A percentile compares a stretch with the other conserved stretches of the same genome.
These are phyloP conservation scores for Aspergillus caelatus DNA, from an alignment of 2,329 filamentous ascomycete genomes.

Conservation along the genomic window DNA sequence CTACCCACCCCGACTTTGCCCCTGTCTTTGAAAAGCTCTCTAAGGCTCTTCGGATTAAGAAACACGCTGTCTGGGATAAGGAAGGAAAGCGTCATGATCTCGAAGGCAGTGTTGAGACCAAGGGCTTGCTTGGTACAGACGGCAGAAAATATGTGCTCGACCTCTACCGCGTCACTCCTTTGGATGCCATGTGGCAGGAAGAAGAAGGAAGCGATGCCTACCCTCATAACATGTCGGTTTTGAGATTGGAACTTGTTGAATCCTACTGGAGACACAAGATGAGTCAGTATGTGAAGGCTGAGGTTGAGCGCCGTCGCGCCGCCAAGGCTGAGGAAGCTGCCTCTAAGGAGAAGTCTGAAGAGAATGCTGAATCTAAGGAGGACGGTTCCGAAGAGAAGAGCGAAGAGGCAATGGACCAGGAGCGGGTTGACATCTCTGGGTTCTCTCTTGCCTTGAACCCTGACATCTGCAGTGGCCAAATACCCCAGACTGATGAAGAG, in stretches of 20 bases:
- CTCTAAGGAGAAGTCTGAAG: constrained; percentile 40
- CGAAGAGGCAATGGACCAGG: constrained; percentile 52
- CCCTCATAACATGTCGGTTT: constrained; percentile 93
- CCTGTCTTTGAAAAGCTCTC: constrained; percentile 87
- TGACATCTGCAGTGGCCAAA: constrained; percentile 91
- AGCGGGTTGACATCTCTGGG: constrained; percentile 80
- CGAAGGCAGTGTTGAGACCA: constrained; percentile 95
- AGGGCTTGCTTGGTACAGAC: constrained; percentile 94
- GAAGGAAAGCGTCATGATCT: constrained; percentile 86
- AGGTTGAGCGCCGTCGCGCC: constrained; percentile 67
- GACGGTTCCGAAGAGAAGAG: constrained; percentile 44
- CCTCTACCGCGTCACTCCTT: constrained; percentile 87
- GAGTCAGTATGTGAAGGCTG: constrained; percentile 81
- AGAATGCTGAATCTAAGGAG: constrained; percentile 43
- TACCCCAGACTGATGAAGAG: constrained; percentile 86
- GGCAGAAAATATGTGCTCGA: constrained; percentile 97
- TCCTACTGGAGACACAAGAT: constrained; percentile 82
- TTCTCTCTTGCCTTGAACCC: constrained; percentile 92
- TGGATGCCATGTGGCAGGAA: constrained; percentile 90
- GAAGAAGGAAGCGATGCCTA: constrained; percentile 68
- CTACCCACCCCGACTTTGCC: constrained; percentile 83
- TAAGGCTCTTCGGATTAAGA: constrained; percentile 86
- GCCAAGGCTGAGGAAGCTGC: constrained; percentile 43
- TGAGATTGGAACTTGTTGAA: constrained; percentile 88
- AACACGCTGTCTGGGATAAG: constrained; percentile 97